Evolutionary conservation across 2,329 filamentous ascomycete genomes (phyloP), one percentile per base, ranked within the genome.

Genomic region (Colletotrichum abscissum): DNA sequence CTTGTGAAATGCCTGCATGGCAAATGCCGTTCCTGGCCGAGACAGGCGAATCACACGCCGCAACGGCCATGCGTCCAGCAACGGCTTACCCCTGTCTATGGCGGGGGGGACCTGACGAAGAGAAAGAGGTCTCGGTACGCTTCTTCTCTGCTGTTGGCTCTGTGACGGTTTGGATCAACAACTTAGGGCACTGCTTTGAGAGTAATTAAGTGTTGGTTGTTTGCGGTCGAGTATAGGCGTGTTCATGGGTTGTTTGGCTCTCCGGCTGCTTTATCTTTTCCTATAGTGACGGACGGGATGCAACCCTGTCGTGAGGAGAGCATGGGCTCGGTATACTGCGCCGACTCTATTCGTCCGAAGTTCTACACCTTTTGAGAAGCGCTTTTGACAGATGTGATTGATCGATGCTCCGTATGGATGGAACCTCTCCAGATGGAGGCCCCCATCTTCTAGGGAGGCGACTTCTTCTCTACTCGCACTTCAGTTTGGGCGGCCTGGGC

Each of bases 1-100:
- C 5, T 28, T 38, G 14, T n/a, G 26, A 30, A 33, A 14, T 56
- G 35, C 26, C n/a, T 58, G 38, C 33, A 46, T 52, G 9, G 14
- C 16, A 42, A 16, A n/a, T 65, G 52, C 66, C 14, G 70, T 22
- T n/a, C 38, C 70, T 65, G 59, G 42, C 9, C 42, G 33, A 59
- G 59, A 73, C 54, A 70, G 42, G 52, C 70, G 54, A 73, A 73
- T 73, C 66, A 56, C 33, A 69, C 55, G 66, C 59, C 55, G 26
- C 9, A 46, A 56, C 16, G 59, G 35, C 38, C 55, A 70, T 69
- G 70, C 69, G 69, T 38, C 24, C 24, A 69, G 52, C 66, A 33
- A 33, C 28, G n/a, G 35, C 38, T 35, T 54, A 46, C 54, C 49
- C 38, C 54, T 64, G 65, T 28, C 28, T 42, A 24, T 62, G 42